Base-by-base conservation (phyloP, 371 early-diverging fungal genomes). In the Apophysomyces variabilis region DNA sequence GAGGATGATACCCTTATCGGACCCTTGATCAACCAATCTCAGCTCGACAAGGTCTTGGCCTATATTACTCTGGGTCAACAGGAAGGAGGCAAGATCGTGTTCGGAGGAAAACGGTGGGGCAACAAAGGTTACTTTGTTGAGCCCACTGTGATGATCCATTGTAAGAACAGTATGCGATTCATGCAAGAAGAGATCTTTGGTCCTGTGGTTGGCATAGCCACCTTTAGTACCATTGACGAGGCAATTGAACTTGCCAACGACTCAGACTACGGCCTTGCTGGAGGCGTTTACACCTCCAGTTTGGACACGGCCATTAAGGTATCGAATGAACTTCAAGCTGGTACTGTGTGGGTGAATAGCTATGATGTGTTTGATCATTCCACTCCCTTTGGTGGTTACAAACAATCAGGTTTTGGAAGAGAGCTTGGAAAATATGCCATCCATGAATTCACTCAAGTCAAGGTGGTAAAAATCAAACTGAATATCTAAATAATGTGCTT, bases 101-200 rank as follows among this genome's bases (percentile, higher is more conserved):
- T 80, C 35, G 96, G 95, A 47, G 95, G 93, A 58, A 78, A 85
- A 59, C 85, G 90, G n/a, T 71, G 73, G 65, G 88, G 88, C 12
- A 72, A 78, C 60, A 78, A 82, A 47, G 96, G 95, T 2, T 94
- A 88, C 77, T 95, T 88, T 75, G 76, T 94, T 64, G 77, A 87
- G 62, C 96, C 96, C 9, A 94, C 95, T 0, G 73, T 96, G 38
- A 91, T 94, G 63, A 71, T 74, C 56, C 78, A 91, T 65, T 92
- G 93, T 56, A 64, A 75, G 5, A 89, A 92, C 50, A 71, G 72
- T 36, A 87, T 88, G 76, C 77, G 78, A 7, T 75, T 97, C 36
- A 91, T 90, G 71, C 82, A 79, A 38, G 92, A 96, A 65, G 97
- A 97, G 73, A 89, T 96, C 64, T 97, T 97, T 85, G 97, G 97